Evolutionary conservation across 805 yeast species (phyloP).

Genomic region (Vanderwaltozyma tropicalis): DNA sequence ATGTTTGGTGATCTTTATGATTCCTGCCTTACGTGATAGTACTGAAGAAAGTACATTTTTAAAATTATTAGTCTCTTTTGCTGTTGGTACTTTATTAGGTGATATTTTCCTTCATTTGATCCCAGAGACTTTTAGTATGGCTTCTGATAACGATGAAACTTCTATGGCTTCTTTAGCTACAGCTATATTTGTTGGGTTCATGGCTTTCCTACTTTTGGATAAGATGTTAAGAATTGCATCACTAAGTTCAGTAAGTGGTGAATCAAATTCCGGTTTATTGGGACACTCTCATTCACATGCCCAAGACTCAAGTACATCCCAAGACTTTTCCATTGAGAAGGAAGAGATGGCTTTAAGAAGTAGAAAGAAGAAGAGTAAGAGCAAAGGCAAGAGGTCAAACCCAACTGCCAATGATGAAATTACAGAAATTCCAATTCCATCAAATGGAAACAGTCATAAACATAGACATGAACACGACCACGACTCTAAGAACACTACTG

Average conservation of each 20-base stretch:
- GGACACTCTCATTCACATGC: slow-evolving; percentile 36
- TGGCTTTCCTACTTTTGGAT: slow-evolving; percentile 51
- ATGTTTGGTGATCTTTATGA: slow-evolving; percentile 41
- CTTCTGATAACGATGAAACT: slow-evolving; percentile 33
- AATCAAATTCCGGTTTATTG: slow-evolving; percentile 11
- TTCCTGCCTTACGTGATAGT: slow-evolving; percentile 36
- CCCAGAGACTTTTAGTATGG: slow-evolving; percentile 57
- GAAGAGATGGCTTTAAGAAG: not conserved
- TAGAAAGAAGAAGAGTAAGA: slow-evolving; percentile 2
- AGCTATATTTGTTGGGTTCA: slow-evolving; percentile 51
- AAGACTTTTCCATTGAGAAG: not conserved
- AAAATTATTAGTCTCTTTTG: slow-evolving; percentile 53
- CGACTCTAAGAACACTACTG: slow-evolving; percentile 32
- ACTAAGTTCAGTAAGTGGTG: slow-evolving; percentile 8
- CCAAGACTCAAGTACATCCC: slow-evolving; percentile 30
- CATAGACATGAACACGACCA: not conserved
- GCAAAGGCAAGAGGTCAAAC: slow-evolving; percentile 1
- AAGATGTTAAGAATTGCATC: slow-evolving; percentile 42
- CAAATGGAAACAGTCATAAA: not conserved
- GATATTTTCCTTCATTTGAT: slow-evolving; percentile 63
- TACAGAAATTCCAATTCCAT: not conserved
- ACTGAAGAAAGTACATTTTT: slow-evolving; percentile 19
- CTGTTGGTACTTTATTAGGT: slow-evolving; percentile 67
- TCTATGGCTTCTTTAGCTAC: slow-evolving; percentile 35
- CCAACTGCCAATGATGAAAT: not conserved